phyloP scores from a whole-genome alignment of 2,329 filamentous ascomycete species.

The Curvularia verruculosa region DNA sequence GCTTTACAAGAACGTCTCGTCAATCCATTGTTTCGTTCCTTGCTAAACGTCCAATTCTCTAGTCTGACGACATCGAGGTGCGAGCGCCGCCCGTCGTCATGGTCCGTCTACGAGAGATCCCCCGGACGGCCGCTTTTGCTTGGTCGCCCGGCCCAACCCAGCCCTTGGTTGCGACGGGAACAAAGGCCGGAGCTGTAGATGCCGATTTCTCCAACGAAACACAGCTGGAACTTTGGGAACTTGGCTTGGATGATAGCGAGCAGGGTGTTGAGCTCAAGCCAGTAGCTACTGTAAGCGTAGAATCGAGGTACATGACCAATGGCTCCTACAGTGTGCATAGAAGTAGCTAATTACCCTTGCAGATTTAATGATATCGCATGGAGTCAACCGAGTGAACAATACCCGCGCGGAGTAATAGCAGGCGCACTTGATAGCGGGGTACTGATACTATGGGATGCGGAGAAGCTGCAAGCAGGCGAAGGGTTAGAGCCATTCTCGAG shows the following conservation, averaged over 20 bases:
- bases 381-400: constrained; percentile 79
- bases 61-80: constrained; percentile 39
- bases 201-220: constrained; percentile 98
- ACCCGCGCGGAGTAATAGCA: constrained; percentile 87
- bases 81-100: constrained; percentile 61
- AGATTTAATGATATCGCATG: constrained; percentile 98
- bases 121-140: constrained; percentile 94
- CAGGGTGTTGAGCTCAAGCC: constrained; percentile 85
- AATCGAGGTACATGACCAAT: constrained; percentile 73
- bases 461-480: constrained; percentile 63
- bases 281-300: constrained; percentile 79
- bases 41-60: constrained; percentile 25
- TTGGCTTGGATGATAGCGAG: constrained; percentile 77
- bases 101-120: constrained; percentile 96
- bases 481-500: constrained; percentile 50
- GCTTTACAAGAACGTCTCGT: constrained; percentile 18
- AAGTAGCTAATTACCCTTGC: constrained; percentile 29
- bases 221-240: constrained; percentile 94
- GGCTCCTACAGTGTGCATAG: not conserved
- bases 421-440: constrained; percentile 94
- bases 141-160: constrained; percentile 85
- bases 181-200: constrained; percentile 91
- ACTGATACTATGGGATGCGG: constrained; percentile 91
- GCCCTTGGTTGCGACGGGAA: constrained; percentile 89
- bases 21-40: constrained; percentile 27